These are phyloP conservation scores for Boeremia lycopersici DNA, from an alignment of 2,329 filamentous ascomycete species.

Conservation along the genomic window DNA sequence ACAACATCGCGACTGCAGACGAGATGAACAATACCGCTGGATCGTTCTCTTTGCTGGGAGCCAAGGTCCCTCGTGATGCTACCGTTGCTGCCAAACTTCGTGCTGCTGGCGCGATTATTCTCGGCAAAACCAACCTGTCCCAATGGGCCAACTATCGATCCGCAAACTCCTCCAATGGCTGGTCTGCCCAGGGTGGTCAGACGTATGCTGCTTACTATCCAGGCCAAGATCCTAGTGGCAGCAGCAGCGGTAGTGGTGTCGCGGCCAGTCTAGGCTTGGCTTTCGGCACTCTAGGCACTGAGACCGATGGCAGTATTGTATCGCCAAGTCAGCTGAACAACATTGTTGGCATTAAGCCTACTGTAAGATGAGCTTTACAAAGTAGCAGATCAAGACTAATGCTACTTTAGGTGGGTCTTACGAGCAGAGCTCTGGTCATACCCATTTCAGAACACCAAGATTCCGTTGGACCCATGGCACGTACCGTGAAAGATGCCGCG, in stretches of 20 bases:
- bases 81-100: conserved; percentile 66
- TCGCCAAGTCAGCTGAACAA: conserved; percentile 63
- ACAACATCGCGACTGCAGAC: conserved; percentile 69
- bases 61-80: conserved; percentile 62
- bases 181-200: conserved; percentile 69
- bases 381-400: background rate
- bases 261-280: conserved; percentile 64
- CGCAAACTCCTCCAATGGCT: conserved; percentile 64
- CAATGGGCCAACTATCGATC: conserved; percentile 70
- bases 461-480: conserved; percentile 63
- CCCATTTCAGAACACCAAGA: conserved; percentile 66
- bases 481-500: conserved; percentile 64
- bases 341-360: conserved; percentile 67
- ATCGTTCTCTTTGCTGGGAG: conserved; percentile 66
- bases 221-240: conserved; percentile 61
- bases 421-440: conserved; percentile 66
- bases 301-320: conserved; percentile 68
- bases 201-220: conserved; percentile 66
- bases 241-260: conserved; percentile 62
- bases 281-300: conserved; percentile 64
- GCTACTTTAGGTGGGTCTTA: conserved; percentile 58
- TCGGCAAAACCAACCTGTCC: conserved; percentile 69
- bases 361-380: conserved; percentile 37
- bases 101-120: conserved; percentile 65
- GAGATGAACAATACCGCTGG: conserved; percentile 69